Evolutionary conservation across 1,139 yeast genomes (phyloP).

Genomic region (Blastobotrys elegans): DNA sequence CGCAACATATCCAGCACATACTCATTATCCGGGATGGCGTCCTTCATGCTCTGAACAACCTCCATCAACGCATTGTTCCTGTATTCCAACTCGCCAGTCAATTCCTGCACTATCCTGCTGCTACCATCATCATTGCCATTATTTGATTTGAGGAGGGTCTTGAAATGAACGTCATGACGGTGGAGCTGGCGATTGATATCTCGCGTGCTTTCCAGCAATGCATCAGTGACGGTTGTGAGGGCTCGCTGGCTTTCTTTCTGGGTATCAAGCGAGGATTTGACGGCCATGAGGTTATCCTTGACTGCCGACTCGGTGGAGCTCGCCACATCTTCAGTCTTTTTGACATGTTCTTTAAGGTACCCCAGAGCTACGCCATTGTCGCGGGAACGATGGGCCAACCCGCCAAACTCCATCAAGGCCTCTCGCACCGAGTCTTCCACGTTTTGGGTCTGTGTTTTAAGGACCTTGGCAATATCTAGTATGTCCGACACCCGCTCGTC

Average conservation of each 20-base stretch:
- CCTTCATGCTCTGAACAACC: conserved; percentile 4
- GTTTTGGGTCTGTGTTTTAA: conserved; percentile 28
- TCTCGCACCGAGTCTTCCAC: conserved; percentile 37
- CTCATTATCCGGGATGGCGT: conserved; percentile 7
- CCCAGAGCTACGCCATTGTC: conserved; percentile 41
- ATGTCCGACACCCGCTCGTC: conserved; percentile 32
- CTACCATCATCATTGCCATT: neutral
- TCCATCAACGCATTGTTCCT: conserved; percentile 5
- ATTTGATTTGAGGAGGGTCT: conserved; percentile 9
- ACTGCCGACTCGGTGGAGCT: conserved; percentile 18
- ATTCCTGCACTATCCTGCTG: neutral
- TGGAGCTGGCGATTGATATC: conserved; percentile 18
- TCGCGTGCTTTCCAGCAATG: conserved; percentile 24
- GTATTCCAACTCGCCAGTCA: conserved; percentile 7
- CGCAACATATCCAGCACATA: conserved; percentile 4
- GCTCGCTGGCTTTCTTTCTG: conserved; percentile 25
- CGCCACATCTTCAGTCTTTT: conserved; percentile 20
- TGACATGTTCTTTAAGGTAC: conserved; percentile 29
- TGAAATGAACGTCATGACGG: conserved; percentile 18
- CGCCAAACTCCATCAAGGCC: conserved; percentile 39
- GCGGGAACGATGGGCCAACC: conserved; percentile 39
- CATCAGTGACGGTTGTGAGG: conserved; percentile 23
- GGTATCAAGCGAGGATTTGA: conserved; percentile 21
- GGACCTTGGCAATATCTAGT: conserved; percentile 27
- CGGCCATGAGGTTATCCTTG: conserved; percentile 20